phyloP scores from a whole-genome alignment of 2,329 filamentous ascomycete species.

The Achaetomium macrosporum region DNA sequence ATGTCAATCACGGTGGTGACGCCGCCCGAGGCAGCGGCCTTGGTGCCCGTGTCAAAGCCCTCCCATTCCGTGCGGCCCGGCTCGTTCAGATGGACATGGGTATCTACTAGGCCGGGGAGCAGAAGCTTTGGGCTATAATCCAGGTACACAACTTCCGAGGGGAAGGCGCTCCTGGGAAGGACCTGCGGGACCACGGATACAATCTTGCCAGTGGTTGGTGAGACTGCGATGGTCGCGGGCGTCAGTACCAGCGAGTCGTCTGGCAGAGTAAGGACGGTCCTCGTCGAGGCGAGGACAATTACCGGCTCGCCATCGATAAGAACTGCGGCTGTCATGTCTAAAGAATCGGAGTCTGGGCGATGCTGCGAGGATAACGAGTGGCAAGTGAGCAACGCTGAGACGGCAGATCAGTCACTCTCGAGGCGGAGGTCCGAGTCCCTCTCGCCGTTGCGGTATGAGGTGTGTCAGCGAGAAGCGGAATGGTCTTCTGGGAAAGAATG shows the following conservation, averaged over 20 bases:
- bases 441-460: too few relatives aligned
- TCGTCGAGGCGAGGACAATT: slow-evolving; percentile 75
- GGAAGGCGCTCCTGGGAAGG: slow-evolving; percentile 70
- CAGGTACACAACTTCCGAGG: slow-evolving; percentile 64
- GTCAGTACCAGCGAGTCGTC: slow-evolving; percentile 59
- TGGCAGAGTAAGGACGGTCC: slow-evolving; percentile 71
- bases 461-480: too few relatives aligned
- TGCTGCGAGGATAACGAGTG: neutral
- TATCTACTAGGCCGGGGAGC: slow-evolving; percentile 87
- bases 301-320: slow-evolving; percentile 37
- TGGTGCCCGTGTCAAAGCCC: slow-evolving; percentile 90
- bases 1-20: slow-evolving; percentile 97
- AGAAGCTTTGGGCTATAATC: slow-evolving; percentile 82
- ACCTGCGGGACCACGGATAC: slow-evolving; percentile 66
- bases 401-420: too few relatives aligned
- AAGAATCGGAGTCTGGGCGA: neutral
- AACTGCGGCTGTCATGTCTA: slow-evolving; percentile 29
- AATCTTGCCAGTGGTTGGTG: slow-evolving; percentile 76
- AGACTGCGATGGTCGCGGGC: slow-evolving; percentile 78
- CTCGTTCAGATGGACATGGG: slow-evolving; percentile 96
- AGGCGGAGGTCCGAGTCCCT: too few relatives aligned
- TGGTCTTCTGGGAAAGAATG: too few relatives aligned
- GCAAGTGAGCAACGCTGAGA: neutral
- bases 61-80: slow-evolving; percentile 98
- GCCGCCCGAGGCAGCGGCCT: slow-evolving; percentile 88